phyloP scores from a whole-genome alignment of 305 asterid genomes.

The Fraxinus greggii region DNA sequence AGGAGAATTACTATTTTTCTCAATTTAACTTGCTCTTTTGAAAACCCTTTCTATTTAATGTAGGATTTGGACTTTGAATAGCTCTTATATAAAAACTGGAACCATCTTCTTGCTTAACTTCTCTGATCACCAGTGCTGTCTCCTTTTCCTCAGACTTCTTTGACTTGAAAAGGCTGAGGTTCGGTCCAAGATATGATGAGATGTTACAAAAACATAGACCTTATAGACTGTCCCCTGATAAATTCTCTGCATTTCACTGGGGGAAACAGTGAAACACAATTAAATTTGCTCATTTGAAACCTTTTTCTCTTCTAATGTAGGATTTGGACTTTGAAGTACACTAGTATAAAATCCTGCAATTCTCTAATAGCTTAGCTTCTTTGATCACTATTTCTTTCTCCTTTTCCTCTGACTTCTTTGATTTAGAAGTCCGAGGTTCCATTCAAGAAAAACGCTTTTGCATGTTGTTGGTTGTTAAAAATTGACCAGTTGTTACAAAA shows the following conservation, averaged over 20 bases:
- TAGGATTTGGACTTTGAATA: neutral
- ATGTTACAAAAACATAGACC: neutral
- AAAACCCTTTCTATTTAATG: neutral
- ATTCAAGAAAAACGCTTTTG: neutral
- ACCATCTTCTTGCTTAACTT: neutral
- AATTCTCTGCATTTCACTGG: neutral
- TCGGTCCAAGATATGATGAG: neutral
- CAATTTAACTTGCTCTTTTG: neutral
- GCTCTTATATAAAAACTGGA: neutral
- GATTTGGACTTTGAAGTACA: neutral
- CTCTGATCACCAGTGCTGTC: neutral
- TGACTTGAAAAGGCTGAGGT: neutral
- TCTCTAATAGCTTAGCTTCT: neutral
- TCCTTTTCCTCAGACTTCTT: neutral
- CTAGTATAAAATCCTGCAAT: neutral
- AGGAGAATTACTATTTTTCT: neutral
- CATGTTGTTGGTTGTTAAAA: neutral
- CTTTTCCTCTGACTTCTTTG: neutral
- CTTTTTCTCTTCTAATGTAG: neutral
- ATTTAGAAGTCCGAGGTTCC: neutral
- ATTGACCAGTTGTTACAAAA: neutral
- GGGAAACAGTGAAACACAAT: neutral
- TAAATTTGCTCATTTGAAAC: neutral
- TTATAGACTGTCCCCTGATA: neutral
- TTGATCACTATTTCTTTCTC: neutral